These are phyloP conservation scores for Cryptosporidium baileyi DNA, from an alignment of 169 alveolate genomes.

Conservation along the genomic window DNA sequence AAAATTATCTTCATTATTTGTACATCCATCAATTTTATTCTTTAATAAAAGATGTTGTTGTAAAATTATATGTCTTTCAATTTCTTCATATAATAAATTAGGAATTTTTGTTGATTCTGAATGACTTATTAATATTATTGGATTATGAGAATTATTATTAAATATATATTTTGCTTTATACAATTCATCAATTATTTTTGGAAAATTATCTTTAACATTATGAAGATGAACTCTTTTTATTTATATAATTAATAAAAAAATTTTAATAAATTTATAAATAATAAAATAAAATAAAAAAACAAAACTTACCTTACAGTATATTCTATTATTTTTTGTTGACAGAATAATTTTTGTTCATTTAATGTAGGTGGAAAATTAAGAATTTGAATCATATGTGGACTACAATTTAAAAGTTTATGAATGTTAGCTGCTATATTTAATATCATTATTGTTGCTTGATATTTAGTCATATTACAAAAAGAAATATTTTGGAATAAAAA, in stretches of 20 bases:
- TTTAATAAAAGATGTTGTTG: slow-evolving; percentile 21
- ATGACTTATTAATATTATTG: slow-evolving; percentile 7
- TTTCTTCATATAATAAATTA: slow-evolving; percentile 21
- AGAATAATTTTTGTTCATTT: slow-evolving; percentile 15
- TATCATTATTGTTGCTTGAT: slow-evolving; percentile 55
- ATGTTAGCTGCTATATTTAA: slow-evolving; percentile 47
- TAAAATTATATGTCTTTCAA: slow-evolving; percentile 27
- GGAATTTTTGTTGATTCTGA: neutral
- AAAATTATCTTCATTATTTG: slow-evolving; percentile 22
- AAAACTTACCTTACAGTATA: slow-evolving; percentile 36
- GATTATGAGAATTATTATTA: neutral
- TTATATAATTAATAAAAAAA: neutral
- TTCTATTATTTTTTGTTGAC: slow-evolving; percentile 1
- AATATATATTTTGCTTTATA: slow-evolving; percentile 30
- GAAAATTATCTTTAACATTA: slow-evolving; percentile 31
- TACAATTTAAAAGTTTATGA: slow-evolving; percentile 41
- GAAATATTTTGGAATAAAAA: slow-evolving; percentile 52
- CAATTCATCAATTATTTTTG: neutral
- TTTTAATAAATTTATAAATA: neutral
- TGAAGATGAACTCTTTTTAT: slow-evolving; percentile 7
- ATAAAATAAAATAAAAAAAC: neutral
- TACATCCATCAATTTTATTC: neutral
- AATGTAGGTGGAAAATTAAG: slow-evolving; percentile 50
- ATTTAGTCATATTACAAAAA: slow-evolving; percentile 49
- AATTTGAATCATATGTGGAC: slow-evolving; percentile 58